Base-by-base conservation (phyloP, 2,329 filamentous ascomycete species). In the Fusarium pseudocircinatum region DNA sequence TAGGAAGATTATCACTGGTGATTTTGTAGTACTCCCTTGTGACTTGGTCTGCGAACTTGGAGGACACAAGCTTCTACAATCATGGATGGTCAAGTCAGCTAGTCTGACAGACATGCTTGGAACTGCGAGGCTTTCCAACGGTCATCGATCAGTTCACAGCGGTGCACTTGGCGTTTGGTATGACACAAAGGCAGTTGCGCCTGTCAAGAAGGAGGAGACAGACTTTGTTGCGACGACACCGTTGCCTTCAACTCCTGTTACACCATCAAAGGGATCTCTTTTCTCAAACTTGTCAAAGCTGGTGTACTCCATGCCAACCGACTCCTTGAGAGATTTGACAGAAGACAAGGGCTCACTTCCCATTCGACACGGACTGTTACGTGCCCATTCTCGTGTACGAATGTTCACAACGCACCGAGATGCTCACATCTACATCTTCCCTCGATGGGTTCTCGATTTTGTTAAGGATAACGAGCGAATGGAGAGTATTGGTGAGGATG, bases 341-440 rank as follows among this genome's bases (percentile, higher is more conserved):
- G 94, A 96, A 75, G 91, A 93, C 44, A 90, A 92, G 75, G 94
- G 93, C 70, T 88, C 88, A 18, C 87, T 95, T 52, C 91, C 93
- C 2, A 83, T 97, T 47, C 91, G 96, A 7, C 92, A 96, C 78
- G 90, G 91, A 8, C 86, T 98, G 36, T 84, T 98, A 18, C 88
- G 90, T 65, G 90, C 90, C 73, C 92, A 97, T 78, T 91, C 94
- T 15, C 90, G 90, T 39, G 86, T 97, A 46, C 92, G 92, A 76
- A 92, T 98, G 87, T 87, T 95, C 67, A 96, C 91, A 20, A 94
- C 92, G 8, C 92, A 97, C 80, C 90, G 96, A 46, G 96, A 98
- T 80, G 94, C 96, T 1, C 96, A 98, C 79, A 92, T 98, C 65
- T 99, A 99, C 82, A 90, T 99, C 71, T 94, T 99, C 75, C 96